phyloP scores from a whole-genome alignment of 306 rosid genomes.

The Chamaecrista fasciculata region DNA sequence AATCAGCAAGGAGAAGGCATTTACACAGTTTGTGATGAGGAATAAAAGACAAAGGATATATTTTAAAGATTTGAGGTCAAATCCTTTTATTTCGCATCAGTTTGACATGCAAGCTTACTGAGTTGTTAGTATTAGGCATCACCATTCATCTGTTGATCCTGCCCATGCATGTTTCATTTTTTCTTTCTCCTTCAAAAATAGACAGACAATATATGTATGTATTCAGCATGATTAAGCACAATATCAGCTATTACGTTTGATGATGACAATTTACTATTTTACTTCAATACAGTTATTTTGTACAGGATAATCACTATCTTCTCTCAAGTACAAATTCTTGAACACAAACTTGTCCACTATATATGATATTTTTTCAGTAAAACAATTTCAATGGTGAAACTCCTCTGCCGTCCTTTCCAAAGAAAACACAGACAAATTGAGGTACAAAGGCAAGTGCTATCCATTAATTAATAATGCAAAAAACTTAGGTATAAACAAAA shows the following conservation, averaged over 20 bases:
- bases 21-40: too few species aligned
- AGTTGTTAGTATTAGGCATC: too few species aligned
- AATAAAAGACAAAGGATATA: too few species aligned
- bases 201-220: neutral
- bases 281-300: neutral
- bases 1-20: too few species aligned
- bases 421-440: neutral
- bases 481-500: neutral
- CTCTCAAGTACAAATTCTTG: neutral
- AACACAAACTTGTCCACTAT: neutral
- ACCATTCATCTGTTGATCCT: too few species aligned
- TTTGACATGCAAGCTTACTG: constrained; percentile 54
- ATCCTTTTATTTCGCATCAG: too few species aligned
- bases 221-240: neutral
- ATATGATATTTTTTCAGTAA: neutral
- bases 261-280: neutral
- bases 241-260: neutral
- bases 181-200: too few species aligned
- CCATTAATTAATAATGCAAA: neutral
- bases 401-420: neutral
- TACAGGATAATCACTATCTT: neutral
- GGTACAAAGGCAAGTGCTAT: neutral
- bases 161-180: too few species aligned
- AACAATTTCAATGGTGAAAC: neutral
- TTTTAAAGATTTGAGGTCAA: too few species aligned